Evolutionary conservation across 495 filamentous ascomycete species (phyloP).

Genomic region (Oidiodendron maius): DNA sequence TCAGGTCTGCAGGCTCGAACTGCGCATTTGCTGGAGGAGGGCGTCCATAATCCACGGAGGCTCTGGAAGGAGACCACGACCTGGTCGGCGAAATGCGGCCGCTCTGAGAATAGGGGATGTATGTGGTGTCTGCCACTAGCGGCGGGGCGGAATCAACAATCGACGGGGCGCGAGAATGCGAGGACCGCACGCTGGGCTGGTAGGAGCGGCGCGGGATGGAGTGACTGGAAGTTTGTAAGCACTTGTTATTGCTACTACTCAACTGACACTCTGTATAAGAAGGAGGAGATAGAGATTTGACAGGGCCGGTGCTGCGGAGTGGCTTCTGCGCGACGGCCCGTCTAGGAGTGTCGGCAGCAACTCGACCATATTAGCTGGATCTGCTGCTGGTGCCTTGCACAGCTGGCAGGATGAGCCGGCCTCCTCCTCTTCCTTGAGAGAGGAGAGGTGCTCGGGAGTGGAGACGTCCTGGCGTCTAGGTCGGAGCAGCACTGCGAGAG

Average conservation of each 20-base stretch:
- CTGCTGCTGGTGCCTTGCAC: constrained; percentile 24
- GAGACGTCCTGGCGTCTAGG: constrained; percentile 15
- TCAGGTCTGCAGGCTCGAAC: constrained; percentile 84
- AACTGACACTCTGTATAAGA: constrained; percentile 10
- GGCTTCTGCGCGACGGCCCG: constrained; percentile 37
- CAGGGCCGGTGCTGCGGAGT: constrained; percentile 17
- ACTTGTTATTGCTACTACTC: constrained; percentile 23
- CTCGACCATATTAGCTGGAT: constrained; percentile 1
- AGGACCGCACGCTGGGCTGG: constrained; percentile 42
- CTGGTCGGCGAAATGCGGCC: constrained; percentile 46
- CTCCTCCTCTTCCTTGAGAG: constrained; percentile 30
- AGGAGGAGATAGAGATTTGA: constrained; percentile 14
- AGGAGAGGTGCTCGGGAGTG: constrained; percentile 25
- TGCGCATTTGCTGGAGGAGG: constrained; percentile 55
- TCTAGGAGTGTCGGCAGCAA: constrained; percentile 36
- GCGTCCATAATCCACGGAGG: constrained; percentile 53
- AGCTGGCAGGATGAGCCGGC: constrained; percentile 34
- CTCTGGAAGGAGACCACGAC: constrained; percentile 69
- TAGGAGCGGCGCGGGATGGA: constrained; percentile 34
- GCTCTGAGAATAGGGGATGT: constrained; percentile 28
- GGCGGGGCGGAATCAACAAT: constrained; percentile 37
- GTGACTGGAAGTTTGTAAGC: constrained; percentile 30
- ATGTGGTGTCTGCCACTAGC: constrained; percentile 30
- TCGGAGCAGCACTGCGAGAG: constrained; percentile 14
- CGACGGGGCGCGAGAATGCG: constrained; percentile 32